Base-by-base conservation (phyloP, 208 protist genomes). In the Acanthamoeba royreba region DNA sequence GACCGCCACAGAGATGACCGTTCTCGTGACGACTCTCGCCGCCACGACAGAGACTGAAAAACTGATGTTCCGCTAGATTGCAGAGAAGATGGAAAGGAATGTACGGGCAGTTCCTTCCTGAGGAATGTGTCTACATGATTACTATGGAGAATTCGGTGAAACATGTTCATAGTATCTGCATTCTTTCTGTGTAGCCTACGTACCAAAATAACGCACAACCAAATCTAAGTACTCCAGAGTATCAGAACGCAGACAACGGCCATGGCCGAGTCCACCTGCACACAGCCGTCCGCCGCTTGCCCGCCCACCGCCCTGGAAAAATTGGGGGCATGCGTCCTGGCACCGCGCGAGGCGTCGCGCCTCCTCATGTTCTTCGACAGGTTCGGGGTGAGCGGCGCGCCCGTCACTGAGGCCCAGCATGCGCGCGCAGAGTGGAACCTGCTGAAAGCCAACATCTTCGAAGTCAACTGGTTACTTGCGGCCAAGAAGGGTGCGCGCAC, bases 401-500 rank as follows among this genome's bases (percentile, higher is more conserved):
- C 17, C 15, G n/a, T 15, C 11, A n/a, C 22, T n/a, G 53, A 31
- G 31, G 25, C 19, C 1, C n/a, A 25, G 4, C 43, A 5, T 31
- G 74, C n/a, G 4, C 74, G 74, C 9, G 74, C 74, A 4, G 74
- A 85, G 43, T 85, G 74, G 74, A 38, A 85, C 74, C n/a, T 85
- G 43, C 74, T 85, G n/a, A n/a, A 53, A 31, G 74, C 74, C 45
- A 85, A 85, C 43, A 53, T 40, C 74, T 85, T 85, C 74, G 74
- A 85, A 19, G 74, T 53, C 74, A 85, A 85, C 74, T 85, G 74
- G 74, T 22, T 85, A 25, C 38, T 85, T 4, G 74, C 74, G n/a
- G 74, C 74, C 25, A 85, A 85, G 45, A 55, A 53, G n/a, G 74
- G 74, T 85, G 58, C 58, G 58, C 11, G 49, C 28, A 19, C 25